Percentiles rank a stretch among this genome's conserved stretches.
phyloP scores from a whole-genome alignment of 1,284 basidiomycete genomes.

The Cystobasidiaceae sp. region DNA sequence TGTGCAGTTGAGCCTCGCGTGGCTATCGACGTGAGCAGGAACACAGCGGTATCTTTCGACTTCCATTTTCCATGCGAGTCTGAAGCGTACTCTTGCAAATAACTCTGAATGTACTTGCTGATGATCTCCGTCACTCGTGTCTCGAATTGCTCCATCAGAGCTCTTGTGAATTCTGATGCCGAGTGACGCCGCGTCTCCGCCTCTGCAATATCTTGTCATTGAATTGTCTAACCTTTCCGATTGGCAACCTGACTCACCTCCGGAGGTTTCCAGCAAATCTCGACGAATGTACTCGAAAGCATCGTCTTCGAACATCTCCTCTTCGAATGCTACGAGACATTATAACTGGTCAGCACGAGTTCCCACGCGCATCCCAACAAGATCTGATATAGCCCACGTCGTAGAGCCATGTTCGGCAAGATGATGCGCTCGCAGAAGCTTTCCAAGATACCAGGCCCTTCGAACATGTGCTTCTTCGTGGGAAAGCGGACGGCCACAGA shows the following conservation, averaged over 20 bases:
- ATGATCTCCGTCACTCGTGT: constrained; percentile 78
- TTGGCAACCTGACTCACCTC: background rate
- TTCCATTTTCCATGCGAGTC: constrained; percentile 75
- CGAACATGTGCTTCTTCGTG: constrained; percentile 59
- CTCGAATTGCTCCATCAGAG: constrained; percentile 75
- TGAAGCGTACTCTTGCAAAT: constrained; percentile 53
- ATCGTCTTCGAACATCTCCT: constrained; percentile 96
- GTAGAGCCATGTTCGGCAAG: constrained; percentile 81
- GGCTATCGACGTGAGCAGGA: constrained; percentile 84
- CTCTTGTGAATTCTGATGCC: constrained; percentile 85
- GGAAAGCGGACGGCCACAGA: constrained; percentile 70
- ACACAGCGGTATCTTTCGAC: constrained; percentile 93
- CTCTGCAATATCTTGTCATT: constrained; percentile 42
- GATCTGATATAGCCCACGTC: constrained; percentile 50
- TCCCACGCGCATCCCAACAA: background rate
- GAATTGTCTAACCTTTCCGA: background rate
- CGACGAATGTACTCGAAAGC: constrained; percentile 91
- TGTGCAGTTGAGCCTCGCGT: constrained; percentile 71
- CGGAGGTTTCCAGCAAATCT: constrained; percentile 55
- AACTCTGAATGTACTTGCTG: constrained; percentile 70
- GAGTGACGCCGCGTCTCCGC: constrained; percentile 79
- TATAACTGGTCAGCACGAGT: background rate
- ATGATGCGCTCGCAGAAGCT: constrained; percentile 84
- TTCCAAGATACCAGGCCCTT: constrained; percentile 65
- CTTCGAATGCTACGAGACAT: constrained; percentile 62